A percentile compares a stretch with the other conserved stretches of the same genome.
These are phyloP conservation scores for Coemansia sp. DNA, from an alignment of 192 early-diverging fungal genomes.

Conservation along the genomic window DNA sequence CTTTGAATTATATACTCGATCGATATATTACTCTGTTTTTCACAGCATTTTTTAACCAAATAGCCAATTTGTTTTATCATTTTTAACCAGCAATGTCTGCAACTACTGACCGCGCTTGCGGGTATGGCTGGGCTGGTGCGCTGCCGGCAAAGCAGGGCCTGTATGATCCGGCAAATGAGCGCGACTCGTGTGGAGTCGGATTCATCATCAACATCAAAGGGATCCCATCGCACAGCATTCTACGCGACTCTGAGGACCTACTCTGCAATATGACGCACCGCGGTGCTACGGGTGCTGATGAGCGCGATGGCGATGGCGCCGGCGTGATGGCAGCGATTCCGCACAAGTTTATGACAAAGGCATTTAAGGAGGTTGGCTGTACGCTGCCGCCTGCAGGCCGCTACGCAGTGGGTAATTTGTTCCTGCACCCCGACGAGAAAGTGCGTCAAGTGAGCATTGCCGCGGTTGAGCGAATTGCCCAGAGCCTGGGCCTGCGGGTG, in stretches of 20 bases:
- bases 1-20: slow-evolving; percentile 4
- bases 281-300: slow-evolving; percentile 90
- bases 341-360: slow-evolving; percentile 77
- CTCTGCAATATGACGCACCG: slow-evolving; percentile 99
- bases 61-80: not conserved
- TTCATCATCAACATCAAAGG: slow-evolving; percentile 96
- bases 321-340: slow-evolving; percentile 96
- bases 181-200: slow-evolving; percentile 96
- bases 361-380: slow-evolving; percentile 62
- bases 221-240: slow-evolving; percentile 74
- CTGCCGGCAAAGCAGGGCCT: slow-evolving; percentile 84
- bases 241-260: slow-evolving; percentile 84
- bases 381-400: slow-evolving; percentile 71
- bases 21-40: not conserved
- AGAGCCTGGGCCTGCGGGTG: slow-evolving; percentile 68
- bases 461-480: slow-evolving; percentile 79
- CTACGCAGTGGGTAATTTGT: slow-evolving; percentile 98
- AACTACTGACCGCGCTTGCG: not conserved
- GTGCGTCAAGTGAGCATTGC: slow-evolving; percentile 69
- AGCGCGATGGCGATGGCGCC: slow-evolving; percentile 97
- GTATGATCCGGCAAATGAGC: slow-evolving; percentile 85
- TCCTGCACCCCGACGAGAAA: slow-evolving; percentile 70
- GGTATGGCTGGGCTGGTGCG: slow-evolving; percentile 74
- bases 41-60: no score
- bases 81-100: not conserved